A percentile compares a stretch with the other conserved stretches of the same genome.
Evolutionary conservation across 1,139 yeast species (phyloP).

Genomic region (Hanseniaspora uvarum): DNA sequence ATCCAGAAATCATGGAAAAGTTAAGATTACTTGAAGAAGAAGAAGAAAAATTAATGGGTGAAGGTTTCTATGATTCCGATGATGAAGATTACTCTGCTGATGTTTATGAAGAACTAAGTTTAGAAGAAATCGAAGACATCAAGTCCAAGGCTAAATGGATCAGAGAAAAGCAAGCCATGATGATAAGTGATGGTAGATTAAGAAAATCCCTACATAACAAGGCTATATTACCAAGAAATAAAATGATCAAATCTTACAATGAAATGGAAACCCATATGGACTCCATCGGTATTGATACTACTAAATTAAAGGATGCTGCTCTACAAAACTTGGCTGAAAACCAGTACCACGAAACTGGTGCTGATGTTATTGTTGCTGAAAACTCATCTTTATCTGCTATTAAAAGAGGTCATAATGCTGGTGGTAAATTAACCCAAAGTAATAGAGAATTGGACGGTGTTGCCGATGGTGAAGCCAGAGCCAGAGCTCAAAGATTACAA

Average conservation of each 20-base stretch:
- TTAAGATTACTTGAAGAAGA: constrained; percentile 92
- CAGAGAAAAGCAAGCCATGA: constrained; percentile 84
- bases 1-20: constrained; percentile 87
- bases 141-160: constrained; percentile 89
- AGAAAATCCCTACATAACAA: constrained; percentile 81
- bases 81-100: constrained; percentile 72
- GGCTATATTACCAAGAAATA: constrained; percentile 89
- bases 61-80: constrained; percentile 93
- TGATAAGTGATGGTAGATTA: constrained; percentile 79
- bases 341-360: constrained; percentile 50
- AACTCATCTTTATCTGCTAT: constrained; percentile 29
- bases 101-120: constrained; percentile 40
- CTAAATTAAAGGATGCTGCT: constrained; percentile 46
- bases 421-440: constrained; percentile 48
- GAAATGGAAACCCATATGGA: constrained; percentile 86
- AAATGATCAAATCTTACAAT: constrained; percentile 60
- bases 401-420: constrained; percentile 25
- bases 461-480: constrained; percentile 66
- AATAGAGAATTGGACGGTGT: constrained; percentile 85
- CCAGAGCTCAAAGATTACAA: constrained; percentile 78
- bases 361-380: constrained; percentile 54
- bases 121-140: constrained; percentile 61
- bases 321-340: constrained; percentile 35
- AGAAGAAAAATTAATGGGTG: constrained; percentile 83
- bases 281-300: constrained; percentile 78